Evolutionary conservation across 371 early-diverging fungal species (phyloP).

Genomic region (Mortierella sp.): DNA sequence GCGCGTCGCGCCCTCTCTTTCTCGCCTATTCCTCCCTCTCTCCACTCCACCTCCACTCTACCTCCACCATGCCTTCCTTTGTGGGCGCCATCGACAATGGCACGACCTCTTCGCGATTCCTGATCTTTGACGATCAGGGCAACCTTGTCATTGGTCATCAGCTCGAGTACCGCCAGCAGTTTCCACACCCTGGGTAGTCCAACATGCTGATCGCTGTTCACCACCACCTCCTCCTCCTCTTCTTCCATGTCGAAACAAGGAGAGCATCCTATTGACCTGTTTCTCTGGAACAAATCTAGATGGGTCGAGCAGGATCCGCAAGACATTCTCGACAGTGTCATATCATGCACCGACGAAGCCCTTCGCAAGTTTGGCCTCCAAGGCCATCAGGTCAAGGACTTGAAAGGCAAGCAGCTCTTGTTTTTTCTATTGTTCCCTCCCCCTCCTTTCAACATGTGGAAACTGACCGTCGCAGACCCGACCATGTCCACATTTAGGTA

Average conservation of each 20-base stretch:
- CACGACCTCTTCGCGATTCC: constrained; percentile 92
- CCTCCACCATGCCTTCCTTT: constrained; percentile 56
- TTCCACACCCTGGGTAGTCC: constrained; percentile 84
- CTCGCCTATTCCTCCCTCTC: neutral
- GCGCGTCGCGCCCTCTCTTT: no score
- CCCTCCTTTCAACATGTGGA: neutral
- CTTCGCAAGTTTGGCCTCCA: constrained; percentile 71
- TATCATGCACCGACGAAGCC: constrained; percentile 76
- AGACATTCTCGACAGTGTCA: constrained; percentile 78
- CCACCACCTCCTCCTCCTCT: neutral
- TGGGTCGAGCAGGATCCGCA: constrained; percentile 95
- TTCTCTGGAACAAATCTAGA: constrained; percentile 56
- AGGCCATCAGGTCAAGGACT: constrained; percentile 67
- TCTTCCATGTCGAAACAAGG: neutral
- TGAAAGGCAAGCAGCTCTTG: constrained; percentile 63
- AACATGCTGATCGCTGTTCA: neutral
- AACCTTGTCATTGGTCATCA: constrained; percentile 82
- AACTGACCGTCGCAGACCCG: neutral
- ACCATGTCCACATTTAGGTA: constrained; percentile 62
- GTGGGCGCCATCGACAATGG: constrained; percentile 97
- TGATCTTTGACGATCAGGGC: constrained; percentile 89
- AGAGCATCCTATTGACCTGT: no score
- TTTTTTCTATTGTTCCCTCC: neutral
- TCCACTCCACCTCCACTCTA: constrained; percentile 3
- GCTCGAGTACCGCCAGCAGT: constrained; percentile 84